phyloP scores from a whole-genome alignment of 1,284 basidiomycete species.

The Puccinia coronata region DNA sequence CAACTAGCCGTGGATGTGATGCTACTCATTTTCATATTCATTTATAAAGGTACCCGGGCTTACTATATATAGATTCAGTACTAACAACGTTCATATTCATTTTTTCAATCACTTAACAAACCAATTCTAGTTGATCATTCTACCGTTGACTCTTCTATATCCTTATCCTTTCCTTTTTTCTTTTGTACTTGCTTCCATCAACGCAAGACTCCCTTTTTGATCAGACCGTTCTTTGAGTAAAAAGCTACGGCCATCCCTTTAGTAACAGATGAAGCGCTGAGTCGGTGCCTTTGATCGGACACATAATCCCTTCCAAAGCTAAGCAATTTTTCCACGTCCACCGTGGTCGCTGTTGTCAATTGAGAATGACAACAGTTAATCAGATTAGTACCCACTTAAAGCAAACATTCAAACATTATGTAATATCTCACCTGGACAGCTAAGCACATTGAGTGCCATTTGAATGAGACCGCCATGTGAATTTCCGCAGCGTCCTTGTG shows the following conservation, averaged over 20 bases:
- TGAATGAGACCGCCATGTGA: neutral
- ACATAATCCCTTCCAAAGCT: too few relatives aligned
- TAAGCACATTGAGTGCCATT: neutral
- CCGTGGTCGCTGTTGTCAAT: neutral
- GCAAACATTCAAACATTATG: too few relatives aligned
- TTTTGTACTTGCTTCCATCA: neutral
- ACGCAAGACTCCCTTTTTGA: neutral
- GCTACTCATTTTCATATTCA: too few relatives aligned
- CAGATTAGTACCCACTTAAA: too few relatives aligned
- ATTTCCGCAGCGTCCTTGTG: neutral
- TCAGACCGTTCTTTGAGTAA: conserved; percentile 7
- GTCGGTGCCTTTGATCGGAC: too few relatives aligned
- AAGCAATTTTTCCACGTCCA: neutral
- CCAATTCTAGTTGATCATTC: neutral
- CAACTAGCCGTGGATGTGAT: too few relatives aligned
- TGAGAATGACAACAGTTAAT: neutral
- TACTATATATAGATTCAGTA: neutral
- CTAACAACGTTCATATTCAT: neutral
- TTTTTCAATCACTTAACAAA: neutral
- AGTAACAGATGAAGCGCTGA: too few relatives aligned
- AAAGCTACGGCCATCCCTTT: conserved; percentile 8
- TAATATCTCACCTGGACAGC: neutral
- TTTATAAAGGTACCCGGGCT: neutral
- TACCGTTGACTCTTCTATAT: neutral
- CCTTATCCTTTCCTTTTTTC: conserved; percentile 1